Percentiles rank a stretch among this genome's conserved stretches.
These are phyloP conservation scores for Phaeosphaeria sp. DNA, from an alignment of 2,329 filamentous ascomycete genomes.

Conservation along the genomic window DNA sequence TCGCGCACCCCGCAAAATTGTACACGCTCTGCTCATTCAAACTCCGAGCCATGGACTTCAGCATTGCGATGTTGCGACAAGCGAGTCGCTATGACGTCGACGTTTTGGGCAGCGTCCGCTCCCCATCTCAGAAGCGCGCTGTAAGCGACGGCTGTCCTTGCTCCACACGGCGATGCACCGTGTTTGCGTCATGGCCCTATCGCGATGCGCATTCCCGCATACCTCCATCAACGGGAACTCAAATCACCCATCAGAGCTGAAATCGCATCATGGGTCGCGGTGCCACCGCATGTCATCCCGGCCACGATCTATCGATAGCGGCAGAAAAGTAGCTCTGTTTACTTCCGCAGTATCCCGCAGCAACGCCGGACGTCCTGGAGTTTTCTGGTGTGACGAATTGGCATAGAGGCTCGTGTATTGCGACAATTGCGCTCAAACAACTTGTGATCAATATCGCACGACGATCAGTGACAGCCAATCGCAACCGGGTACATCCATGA, in stretches of 20 bases:
- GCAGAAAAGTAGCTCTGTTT: slow-evolving; percentile 10
- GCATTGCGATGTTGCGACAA: not conserved
- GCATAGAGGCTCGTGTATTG: not conserved
- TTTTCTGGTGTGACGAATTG: not conserved
- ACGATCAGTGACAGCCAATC: slow-evolving; percentile 5
- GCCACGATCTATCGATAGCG: slow-evolving; percentile 14
- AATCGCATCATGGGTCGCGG: slow-evolving; percentile 8
- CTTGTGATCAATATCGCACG: not conserved
- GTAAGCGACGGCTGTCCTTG: slow-evolving; percentile 8
- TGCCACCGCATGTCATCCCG: slow-evolving; percentile 8
- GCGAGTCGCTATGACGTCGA: slow-evolving; percentile 9
- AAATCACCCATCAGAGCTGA: not conserved
- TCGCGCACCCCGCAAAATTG: not conserved
- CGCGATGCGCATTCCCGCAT: not conserved
- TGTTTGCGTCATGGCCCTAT: slow-evolving; percentile 6
- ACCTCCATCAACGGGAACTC: not conserved
- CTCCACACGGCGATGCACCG: not conserved
- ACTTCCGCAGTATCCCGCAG: slow-evolving; percentile 22
- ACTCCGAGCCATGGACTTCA: not conserved
- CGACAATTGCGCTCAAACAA: not conserved
- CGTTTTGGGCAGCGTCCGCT: slow-evolving; percentile 7
- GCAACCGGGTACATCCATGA: slow-evolving; percentile 19
- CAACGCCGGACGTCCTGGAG: not conserved
- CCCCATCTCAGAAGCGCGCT: slow-evolving; percentile 7
- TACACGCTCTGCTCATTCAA: not conserved